phyloP scores from a whole-genome alignment of 345 rosid genomes.

The Bruguiera sexangula region DNA sequence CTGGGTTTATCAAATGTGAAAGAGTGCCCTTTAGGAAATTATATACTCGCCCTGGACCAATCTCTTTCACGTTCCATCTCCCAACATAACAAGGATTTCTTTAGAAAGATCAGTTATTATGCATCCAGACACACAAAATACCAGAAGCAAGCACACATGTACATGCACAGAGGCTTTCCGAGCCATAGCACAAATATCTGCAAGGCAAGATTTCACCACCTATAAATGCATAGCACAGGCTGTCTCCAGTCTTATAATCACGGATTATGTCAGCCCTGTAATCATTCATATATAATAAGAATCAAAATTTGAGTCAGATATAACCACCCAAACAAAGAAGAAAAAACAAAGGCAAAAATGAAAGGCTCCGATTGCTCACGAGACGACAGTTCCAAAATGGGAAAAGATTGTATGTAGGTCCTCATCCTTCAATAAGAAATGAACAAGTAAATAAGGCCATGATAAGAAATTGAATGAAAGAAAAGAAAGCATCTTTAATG shows the following conservation, averaged over 20 bases:
- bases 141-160: not conserved
- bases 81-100: not conserved
- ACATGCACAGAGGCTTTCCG: not conserved
- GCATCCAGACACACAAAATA: not conserved
- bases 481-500: not conserved
- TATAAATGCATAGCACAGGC: conserved; percentile 90
- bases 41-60: too few species aligned
- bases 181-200: not conserved
- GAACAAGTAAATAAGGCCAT: not conserved
- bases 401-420: conserved; percentile 93
- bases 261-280: conserved; percentile 88
- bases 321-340: not conserved
- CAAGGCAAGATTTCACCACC: conserved; percentile 44
- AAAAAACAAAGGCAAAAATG: not conserved
- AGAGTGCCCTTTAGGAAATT: too few species aligned
- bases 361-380: conserved; percentile 45
- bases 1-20: too few species aligned
- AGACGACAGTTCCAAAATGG: conserved; percentile 79
- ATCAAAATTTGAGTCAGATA: not conserved
- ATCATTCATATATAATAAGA: conserved; percentile 21
- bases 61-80: too few species aligned
- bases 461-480: not conserved
- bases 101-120: not conserved
- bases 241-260: conserved; percentile 93
- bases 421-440: conserved; percentile 68